Conservation (phyloP, 306 rosid genomes). For the Calophaca sinica region DNA sequence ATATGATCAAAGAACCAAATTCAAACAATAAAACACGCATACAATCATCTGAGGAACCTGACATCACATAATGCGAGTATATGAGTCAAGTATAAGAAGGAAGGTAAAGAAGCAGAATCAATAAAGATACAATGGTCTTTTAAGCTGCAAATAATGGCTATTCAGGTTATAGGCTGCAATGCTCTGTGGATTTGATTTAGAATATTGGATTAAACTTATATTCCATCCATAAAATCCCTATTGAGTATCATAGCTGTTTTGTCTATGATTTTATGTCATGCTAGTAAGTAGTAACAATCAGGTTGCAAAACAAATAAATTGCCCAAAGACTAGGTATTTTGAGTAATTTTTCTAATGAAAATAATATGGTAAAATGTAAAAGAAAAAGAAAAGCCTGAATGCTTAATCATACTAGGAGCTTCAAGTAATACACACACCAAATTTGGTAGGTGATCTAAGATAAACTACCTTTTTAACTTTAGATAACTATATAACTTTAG, state of each 20-base stretch:
- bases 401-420: slow-evolving; percentile 8
- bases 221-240: not conserved
- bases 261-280: not conserved
- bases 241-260: not conserved
- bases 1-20: slow-evolving; percentile 11
- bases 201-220: not conserved
- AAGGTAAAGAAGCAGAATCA: not conserved
- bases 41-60: not conserved
- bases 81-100: not conserved
- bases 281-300: not conserved
- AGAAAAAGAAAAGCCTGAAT: not conserved
- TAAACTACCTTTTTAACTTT: not conserved
- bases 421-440: not conserved
- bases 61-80: not conserved
- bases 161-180: not conserved
- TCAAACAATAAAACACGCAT: not conserved
- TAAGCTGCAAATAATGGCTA: slow-evolving; percentile 1
- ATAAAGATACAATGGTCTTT: not conserved
- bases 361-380: not conserved
- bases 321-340: not conserved
- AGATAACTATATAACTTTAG: not conserved
- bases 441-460: slow-evolving; percentile 1
- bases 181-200: not conserved
- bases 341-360: not conserved
- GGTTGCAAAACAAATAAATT: not conserved